Percentiles rank a stretch among this genome's conserved stretches.
These are phyloP conservation scores for Coniochaeta sp. DNA, from an alignment of 2,329 filamentous ascomycete species.

Conservation along the genomic window DNA sequence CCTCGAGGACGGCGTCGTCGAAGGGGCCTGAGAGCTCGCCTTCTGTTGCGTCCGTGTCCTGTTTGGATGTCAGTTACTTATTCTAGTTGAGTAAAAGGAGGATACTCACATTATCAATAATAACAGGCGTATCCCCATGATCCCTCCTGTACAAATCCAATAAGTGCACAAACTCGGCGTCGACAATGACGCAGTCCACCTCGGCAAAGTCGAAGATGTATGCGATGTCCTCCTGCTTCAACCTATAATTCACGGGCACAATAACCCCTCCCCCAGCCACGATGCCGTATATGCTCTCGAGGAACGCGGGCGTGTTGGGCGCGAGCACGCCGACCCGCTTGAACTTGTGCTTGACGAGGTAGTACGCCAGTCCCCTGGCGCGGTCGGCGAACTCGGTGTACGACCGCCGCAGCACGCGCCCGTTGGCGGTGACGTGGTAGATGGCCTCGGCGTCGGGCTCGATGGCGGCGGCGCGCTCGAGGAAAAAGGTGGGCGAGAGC, in stretches of 20 bases:
- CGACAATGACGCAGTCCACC: conserved; percentile 80
- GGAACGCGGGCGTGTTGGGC: conserved; percentile 90
- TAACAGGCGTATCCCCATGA: conserved; percentile 59
- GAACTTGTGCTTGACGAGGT: conserved; percentile 64
- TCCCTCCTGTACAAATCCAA: conserved; percentile 57
- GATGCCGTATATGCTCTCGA: conserved; percentile 85
- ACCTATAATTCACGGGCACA: conserved; percentile 55
- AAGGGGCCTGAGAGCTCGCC: conserved; percentile 73
- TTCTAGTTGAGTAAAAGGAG: not conserved
- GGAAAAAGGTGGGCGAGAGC: conserved; percentile 80
- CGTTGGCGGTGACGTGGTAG: conserved; percentile 76
- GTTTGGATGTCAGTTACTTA: conserved; percentile 12
- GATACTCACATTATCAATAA: conserved; percentile 65
- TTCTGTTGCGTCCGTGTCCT: conserved; percentile 72
- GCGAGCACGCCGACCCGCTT: conserved; percentile 78
- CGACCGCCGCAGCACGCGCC: conserved; percentile 63
- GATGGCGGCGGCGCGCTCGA: conserved; percentile 73
- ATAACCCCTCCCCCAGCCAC: conserved; percentile 73
- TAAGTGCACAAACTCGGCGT: conserved; percentile 69
- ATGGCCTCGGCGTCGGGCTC: conserved; percentile 82
- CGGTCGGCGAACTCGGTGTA: conserved; percentile 83
- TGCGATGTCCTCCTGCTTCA: conserved; percentile 77
- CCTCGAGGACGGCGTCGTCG: conserved; percentile 76
- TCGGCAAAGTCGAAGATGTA: conserved; percentile 89
- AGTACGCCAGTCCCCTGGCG: conserved; percentile 82